phyloP scores from a whole-genome alignment of 768 basidiomycete genomes.

The Trametes coccinea region DNA sequence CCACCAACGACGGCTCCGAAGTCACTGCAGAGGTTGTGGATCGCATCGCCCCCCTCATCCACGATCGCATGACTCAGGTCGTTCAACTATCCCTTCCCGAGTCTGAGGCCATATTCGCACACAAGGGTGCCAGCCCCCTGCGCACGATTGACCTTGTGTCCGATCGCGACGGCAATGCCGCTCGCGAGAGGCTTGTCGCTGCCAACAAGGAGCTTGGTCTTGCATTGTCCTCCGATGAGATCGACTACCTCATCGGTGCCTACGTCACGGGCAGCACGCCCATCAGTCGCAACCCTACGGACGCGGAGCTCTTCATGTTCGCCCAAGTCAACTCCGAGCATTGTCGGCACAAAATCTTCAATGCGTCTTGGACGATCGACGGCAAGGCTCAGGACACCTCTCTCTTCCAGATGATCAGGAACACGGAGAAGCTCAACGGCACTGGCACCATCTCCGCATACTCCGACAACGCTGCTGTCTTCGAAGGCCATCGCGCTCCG shows the following conservation, averaged over 20 bases:
- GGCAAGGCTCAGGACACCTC: constrained; percentile 61
- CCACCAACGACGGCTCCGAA: constrained; percentile 39
- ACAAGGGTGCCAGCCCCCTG: constrained; percentile 65
- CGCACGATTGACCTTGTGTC: constrained; percentile 64
- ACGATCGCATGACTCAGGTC: constrained; percentile 97
- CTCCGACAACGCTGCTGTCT: constrained; percentile 96
- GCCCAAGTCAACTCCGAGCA: constrained; percentile 99
- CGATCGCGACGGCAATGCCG: constrained; percentile 37
- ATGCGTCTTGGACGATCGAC: constrained; percentile 94
- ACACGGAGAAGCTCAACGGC: constrained; percentile 80
- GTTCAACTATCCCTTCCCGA: constrained; percentile 60
- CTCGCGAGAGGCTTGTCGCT: constrained; percentile 62
- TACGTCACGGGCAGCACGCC: constrained; percentile 72
- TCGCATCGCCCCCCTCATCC: constrained; percentile 68
- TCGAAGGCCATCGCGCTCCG: constrained; percentile 73
- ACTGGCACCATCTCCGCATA: constrained; percentile 93
- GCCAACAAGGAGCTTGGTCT: constrained; percentile 89
- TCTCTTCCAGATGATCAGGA: constrained; percentile 96
- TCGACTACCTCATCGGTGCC: constrained; percentile 87
- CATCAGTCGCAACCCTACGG: constrained; percentile 84
- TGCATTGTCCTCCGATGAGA: constrained; percentile 86
- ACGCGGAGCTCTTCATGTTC: constrained; percentile 99
- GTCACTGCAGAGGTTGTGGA: constrained; percentile 51
- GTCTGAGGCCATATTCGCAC: constrained; percentile 57
- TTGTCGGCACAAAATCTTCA: constrained; percentile 99